phyloP scores from a whole-genome alignment of 805 yeast species.

The Metschnikowia bowlesiae region DNA sequence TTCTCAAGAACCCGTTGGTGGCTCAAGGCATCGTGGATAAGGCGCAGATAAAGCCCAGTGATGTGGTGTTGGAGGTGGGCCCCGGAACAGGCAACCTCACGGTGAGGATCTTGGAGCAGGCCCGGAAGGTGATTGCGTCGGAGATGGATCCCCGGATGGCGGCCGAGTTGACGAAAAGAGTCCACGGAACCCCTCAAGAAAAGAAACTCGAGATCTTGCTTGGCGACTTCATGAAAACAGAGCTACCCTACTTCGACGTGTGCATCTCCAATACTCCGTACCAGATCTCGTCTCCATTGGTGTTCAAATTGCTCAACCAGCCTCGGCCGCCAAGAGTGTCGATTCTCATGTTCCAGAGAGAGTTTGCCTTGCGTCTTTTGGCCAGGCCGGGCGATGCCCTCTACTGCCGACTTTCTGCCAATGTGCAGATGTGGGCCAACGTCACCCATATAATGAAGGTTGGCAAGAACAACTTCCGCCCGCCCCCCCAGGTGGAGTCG shows the following conservation, averaged over 20 bases:
- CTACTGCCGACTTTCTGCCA: conserved; percentile 90
- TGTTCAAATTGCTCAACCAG: conserved; percentile 83
- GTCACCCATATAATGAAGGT: conserved; percentile 98
- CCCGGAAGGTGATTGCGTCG: conserved; percentile 89
- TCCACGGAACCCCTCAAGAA: conserved; percentile 92
- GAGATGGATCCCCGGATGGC: conserved; percentile 99
- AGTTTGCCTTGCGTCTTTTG: conserved; percentile 85
- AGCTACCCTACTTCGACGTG: conserved; percentile 89
- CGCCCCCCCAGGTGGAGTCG: conserved; percentile 98
- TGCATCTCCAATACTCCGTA: conserved; percentile 97
- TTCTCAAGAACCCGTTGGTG: conserved; percentile 89
- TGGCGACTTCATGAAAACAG: conserved; percentile 96
- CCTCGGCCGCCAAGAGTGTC: conserved; percentile 94
- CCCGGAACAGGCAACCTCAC: conserved; percentile 99
- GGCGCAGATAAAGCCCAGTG: conserved; percentile 89
- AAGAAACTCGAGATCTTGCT: conserved; percentile 85
- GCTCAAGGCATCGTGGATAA: conserved; percentile 98
- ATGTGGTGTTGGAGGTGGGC: conserved; percentile 91
- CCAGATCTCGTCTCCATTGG: conserved; percentile 95
- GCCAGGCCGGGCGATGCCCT: conserved; percentile 96
- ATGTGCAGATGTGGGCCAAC: conserved; percentile 99
- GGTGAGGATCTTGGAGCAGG: conserved; percentile 86
- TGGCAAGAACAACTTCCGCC: conserved; percentile 92
- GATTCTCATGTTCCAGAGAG: conserved; percentile 96
- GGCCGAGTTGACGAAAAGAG: conserved; percentile 95